A percentile compares a stretch with the other conserved stretches of the same genome.
phyloP scores from a whole-genome alignment of 1,284 basidiomycete species.

The Taiwanofungus camphoratus region DNA sequence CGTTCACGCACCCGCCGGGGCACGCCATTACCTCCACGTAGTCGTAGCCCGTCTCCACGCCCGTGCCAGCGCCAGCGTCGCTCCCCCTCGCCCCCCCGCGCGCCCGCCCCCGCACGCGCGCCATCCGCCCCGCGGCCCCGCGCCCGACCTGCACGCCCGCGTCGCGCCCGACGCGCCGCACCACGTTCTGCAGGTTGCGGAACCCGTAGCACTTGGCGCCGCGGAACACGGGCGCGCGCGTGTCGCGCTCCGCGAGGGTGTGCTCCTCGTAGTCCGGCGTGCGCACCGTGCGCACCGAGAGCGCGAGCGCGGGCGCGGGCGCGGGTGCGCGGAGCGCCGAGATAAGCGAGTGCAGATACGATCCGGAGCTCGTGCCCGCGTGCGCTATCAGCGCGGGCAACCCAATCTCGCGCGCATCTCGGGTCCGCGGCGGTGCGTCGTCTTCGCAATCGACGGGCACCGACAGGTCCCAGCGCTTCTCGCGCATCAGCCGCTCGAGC shows the following conservation, averaged over 20 bases:
- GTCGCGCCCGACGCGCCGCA: constrained; percentile 87
- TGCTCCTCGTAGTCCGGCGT: constrained; percentile 65
- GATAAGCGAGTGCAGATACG: constrained; percentile 83
- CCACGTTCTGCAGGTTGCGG: constrained; percentile 95
- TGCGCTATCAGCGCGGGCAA: constrained; percentile 76
- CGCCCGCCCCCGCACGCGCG: constrained; percentile 30
- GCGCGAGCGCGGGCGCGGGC: constrained; percentile 40
- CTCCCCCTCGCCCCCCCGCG: constrained; percentile 25
- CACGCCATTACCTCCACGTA: constrained; percentile 99
- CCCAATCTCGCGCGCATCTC: constrained; percentile 15
- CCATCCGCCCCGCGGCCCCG: constrained; percentile 59
- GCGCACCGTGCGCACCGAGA: constrained; percentile 57
- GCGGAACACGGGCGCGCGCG: constrained; percentile 72
- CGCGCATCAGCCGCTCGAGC: constrained; percentile 80
- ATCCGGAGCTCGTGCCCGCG: constrained; percentile 88
- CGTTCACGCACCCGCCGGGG: constrained; percentile 95
- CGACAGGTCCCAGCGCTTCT: constrained; percentile 77
- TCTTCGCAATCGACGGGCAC: constrained; percentile 42
- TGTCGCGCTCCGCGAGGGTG: constrained; percentile 40
- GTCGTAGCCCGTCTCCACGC: constrained; percentile 69
- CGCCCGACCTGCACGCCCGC: constrained; percentile 68
- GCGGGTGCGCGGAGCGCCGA: constrained; percentile 38
- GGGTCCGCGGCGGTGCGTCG: constrained; percentile 8
- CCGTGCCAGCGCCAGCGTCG: constrained; percentile 26
- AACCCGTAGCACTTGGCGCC: constrained; percentile 98